Evolutionary conservation across 2,329 filamentous ascomycete genomes (phyloP), one percentile per base, ranked within the genome.

Genomic region (Pestalotiopsis sp.): DNA sequence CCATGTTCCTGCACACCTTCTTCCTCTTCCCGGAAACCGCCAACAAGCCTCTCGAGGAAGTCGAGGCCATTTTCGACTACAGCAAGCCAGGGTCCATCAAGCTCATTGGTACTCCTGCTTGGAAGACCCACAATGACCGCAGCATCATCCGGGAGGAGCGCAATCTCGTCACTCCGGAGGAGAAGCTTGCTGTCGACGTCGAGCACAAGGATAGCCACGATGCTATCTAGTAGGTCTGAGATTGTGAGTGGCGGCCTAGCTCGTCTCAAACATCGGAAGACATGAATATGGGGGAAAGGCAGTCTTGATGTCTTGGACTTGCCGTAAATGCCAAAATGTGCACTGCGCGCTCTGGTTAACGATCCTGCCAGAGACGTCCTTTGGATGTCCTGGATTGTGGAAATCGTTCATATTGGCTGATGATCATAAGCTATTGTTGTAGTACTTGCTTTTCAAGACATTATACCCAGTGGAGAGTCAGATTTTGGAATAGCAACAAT

Each of bases 1-100:
- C 76, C 48, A 85, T 85, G 77, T 83, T 85, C 66, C 72, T 84
- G 65, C 84, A 87, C 71, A 81, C 83, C 35, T 83, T 84, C 74
- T 87, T 89, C 71, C 72, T 83, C 62, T 89, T 88, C 77, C 86
- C 86, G 0, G 86, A 89, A 75, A 89, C 86, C 0, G 81, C 81
- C 26, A 83, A 84, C 65, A 87, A 86, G 78, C 83, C 83, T 0
- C 79, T 88, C 1, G 86, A 88, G 70, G 85, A 87, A 70, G 82
- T 85, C 1, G 82, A 84, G 62, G 76, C 77, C 55, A 83, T 86
- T 66, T 86, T 87, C 66, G 81, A 82, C 69, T 75, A 81, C 71
- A 72, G 71, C 26, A 72, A 71, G 65, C 78, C 77, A 1, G 78
- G 77, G 57, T 77, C 79, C 35, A 74, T 81, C 72, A 77, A 73